Conservation (phyloP, 2,329 filamentous ascomycete species). For the Aspergillus fischeri region DNA sequence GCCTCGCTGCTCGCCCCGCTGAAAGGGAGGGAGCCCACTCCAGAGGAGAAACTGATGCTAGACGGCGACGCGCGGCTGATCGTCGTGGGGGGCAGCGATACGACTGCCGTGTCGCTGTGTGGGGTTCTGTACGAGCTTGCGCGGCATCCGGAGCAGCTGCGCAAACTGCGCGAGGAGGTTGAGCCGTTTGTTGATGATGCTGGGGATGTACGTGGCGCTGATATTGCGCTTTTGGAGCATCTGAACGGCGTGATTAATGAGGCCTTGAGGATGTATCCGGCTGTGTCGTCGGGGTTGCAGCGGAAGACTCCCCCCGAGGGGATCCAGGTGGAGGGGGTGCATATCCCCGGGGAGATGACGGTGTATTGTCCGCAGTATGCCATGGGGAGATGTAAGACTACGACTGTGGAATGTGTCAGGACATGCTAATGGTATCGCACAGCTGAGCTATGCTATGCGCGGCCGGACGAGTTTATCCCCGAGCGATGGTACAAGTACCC, state of each 20-base stretch:
- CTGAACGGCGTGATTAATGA: constrained; percentile 16
- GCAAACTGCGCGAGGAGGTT: constrained; percentile 33
- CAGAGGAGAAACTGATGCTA: constrained; percentile 20
- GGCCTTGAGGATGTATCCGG: constrained; percentile 9
- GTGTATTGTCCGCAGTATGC: constrained; percentile 21
- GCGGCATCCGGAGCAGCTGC: constrained; percentile 21
- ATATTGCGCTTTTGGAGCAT: constrained; percentile 8
- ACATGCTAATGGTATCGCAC: background rate
- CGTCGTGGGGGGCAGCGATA: constrained; percentile 37
- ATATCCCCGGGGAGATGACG: constrained; percentile 16
- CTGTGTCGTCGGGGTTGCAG: constrained; percentile 5
- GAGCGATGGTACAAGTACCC: constrained; percentile 34
- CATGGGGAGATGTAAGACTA: constrained; percentile 20
- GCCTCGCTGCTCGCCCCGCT: constrained; percentile 22
- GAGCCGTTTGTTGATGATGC: constrained; percentile 9
- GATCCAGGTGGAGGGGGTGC: constrained; percentile 12
- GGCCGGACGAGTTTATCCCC: constrained; percentile 20
- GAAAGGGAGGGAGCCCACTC: constrained; percentile 9
- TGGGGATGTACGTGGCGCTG: background rate
- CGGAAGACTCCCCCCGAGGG: constrained; percentile 15
- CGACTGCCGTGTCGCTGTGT: constrained; percentile 38
- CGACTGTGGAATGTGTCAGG: background rate
- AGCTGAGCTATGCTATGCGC: constrained; percentile 25
- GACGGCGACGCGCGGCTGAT: constrained; percentile 27
- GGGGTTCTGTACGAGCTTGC: constrained; percentile 40